Percentiles rank a stretch among this genome's conserved stretches.
These are phyloP conservation scores for Cryptomeria japonica DNA, from an alignment of 75 land plant genomes.

Conservation along the genomic window DNA sequence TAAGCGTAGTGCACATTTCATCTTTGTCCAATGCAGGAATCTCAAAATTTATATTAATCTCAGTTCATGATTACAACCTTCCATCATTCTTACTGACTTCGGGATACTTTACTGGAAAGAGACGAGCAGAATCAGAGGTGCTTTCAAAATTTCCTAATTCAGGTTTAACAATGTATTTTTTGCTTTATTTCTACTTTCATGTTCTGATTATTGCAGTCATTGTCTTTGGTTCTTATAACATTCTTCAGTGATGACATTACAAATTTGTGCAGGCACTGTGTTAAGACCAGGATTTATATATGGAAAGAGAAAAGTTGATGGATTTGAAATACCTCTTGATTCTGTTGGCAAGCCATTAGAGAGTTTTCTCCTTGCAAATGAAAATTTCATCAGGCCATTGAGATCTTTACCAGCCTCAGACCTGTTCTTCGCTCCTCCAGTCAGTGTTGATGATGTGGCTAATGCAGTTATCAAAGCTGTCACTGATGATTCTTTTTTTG, in stretches of 20 bases:
- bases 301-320: conserved; percentile 82
- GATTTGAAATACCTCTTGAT: conserved; percentile 87
- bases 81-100: conserved; percentile 68
- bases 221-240: not conserved
- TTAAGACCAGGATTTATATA: conserved; percentile 95
- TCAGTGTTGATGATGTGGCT: conserved; percentile 94
- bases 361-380: conserved; percentile 60
- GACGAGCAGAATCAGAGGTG: conserved; percentile 90
- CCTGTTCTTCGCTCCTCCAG: conserved; percentile 82
- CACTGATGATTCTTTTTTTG: conserved; percentile 72
- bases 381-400: conserved; percentile 64
- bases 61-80: conserved; percentile 98
- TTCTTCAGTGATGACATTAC: not conserved
- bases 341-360: conserved; percentile 84
- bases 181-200: not conserved
- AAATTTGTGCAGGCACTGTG: conserved; percentile 64
- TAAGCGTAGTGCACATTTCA: not conserved
- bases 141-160: conserved; percentile 75
- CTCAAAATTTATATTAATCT: conserved; percentile 83
- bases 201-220: not conserved
- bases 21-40: conserved; percentile 52
- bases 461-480: conserved; percentile 74
- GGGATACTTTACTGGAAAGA: conserved; percentile 93
- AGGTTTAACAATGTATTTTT: conserved; percentile 39
- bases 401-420: conserved; percentile 91